Evolutionary conservation across 208 protist species (phyloP).

Genomic region (Novymonas esmeraldas): DNA sequence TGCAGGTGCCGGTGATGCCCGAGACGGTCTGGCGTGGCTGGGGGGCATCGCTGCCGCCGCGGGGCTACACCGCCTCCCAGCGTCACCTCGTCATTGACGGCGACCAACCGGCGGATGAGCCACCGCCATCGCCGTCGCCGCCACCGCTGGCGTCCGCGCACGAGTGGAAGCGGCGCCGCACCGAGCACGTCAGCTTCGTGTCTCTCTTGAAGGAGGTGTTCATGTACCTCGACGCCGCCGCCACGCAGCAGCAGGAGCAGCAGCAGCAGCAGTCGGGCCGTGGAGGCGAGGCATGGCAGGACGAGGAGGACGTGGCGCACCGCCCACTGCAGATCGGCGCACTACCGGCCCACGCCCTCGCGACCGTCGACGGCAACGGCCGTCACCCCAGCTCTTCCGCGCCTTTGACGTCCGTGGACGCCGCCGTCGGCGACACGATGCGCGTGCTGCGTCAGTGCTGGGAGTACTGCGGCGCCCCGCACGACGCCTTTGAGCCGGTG

Average conservation of each 20-base stretch:
- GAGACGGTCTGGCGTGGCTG: conserved; percentile 4
- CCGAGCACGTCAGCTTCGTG: conserved; percentile 30
- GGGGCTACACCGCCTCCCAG: conserved; percentile 15
- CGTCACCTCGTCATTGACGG: not conserved
- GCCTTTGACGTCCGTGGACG: conserved; percentile 30
- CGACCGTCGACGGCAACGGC: not conserved
- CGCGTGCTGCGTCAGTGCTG: conserved; percentile 62
- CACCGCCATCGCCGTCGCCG: not conserved
- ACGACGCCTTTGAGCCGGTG: conserved; percentile 71
- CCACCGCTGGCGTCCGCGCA: not conserved
- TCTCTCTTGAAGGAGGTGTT: conserved; percentile 39
- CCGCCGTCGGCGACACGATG: conserved; percentile 45
- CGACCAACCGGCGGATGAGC: not conserved
- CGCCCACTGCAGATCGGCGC: not conserved
- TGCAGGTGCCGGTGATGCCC: not conserved
- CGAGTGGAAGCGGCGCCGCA: conserved; percentile 30
- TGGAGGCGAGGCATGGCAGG: not conserved
- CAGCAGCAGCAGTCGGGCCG: not conserved
- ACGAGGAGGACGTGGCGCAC: conserved; percentile 19
- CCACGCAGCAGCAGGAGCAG: conserved; percentile 12
- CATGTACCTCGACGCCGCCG: conserved; percentile 45
- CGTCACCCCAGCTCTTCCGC: not conserved
- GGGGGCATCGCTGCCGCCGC: conserved; percentile 18
- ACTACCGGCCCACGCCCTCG: not conserved
- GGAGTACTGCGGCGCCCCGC: conserved; percentile 48